These are phyloP conservation scores for Salix exigua DNA, from an alignment of 345 rosid species.

Conservation along the genomic window DNA sequence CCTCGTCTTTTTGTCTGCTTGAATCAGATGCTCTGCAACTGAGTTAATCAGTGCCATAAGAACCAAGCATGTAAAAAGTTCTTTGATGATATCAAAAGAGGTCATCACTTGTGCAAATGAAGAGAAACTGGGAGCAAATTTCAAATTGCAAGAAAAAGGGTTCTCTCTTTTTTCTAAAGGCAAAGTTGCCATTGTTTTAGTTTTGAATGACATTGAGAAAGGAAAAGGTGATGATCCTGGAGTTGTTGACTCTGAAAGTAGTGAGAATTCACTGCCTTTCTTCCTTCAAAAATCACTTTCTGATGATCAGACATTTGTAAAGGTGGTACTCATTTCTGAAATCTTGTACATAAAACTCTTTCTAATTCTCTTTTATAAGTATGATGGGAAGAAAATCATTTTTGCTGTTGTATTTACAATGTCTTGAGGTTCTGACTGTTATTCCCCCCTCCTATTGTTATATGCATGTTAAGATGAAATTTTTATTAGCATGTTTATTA, in stretches of 20 bases:
- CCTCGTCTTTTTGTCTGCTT: slow-evolving; percentile 17
- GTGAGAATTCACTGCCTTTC: slow-evolving; percentile 19
- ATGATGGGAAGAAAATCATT: not conserved
- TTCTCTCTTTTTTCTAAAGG: slow-evolving; percentile 49
- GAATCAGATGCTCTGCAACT: slow-evolving; percentile 44
- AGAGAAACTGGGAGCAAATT: slow-evolving; percentile 38
- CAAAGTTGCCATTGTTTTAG: slow-evolving; percentile 57
- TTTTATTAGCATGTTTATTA: not conserved
- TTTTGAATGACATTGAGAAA: slow-evolving; percentile 34
- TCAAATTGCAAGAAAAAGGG: slow-evolving; percentile 48
- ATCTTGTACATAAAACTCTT: slow-evolving; percentile 8
- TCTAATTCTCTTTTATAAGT: not conserved
- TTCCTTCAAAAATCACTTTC: slow-evolving; percentile 38
- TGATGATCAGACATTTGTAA: slow-evolving; percentile 42
- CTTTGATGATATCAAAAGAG: slow-evolving; percentile 41
- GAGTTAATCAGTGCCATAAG: slow-evolving; percentile 40
- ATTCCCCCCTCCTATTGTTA: too few species aligned
- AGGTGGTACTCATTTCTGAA: slow-evolving; percentile 40
- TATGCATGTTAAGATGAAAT: too few species aligned
- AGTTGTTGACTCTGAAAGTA: slow-evolving; percentile 22
- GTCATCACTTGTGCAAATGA: slow-evolving; percentile 31
- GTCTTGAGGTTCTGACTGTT: not conserved
- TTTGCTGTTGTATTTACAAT: not conserved
- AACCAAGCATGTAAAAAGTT: slow-evolving; percentile 34
- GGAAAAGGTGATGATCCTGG: slow-evolving; percentile 21